Conservation (phyloP, 495 filamentous ascomycete genomes). For the Aspergillus kassunensis region DNA sequence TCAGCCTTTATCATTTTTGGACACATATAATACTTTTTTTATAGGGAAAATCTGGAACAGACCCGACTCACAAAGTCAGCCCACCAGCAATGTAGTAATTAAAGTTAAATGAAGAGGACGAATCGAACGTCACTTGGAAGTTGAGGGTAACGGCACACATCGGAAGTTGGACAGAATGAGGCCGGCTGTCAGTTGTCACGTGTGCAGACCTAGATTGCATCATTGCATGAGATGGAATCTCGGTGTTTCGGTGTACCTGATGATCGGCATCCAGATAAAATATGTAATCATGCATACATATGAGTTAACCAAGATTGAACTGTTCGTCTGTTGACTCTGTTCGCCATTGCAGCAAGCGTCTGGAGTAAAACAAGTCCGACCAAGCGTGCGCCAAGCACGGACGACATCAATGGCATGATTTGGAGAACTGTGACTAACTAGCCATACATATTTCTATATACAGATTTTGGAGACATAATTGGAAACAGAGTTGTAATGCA, state of each 20-base stretch:
- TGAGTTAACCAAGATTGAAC: neutral
- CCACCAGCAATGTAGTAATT: neutral
- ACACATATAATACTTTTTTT: too few relatives aligned
- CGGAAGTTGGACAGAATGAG: slow-evolving; percentile 7
- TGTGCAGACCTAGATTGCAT: neutral
- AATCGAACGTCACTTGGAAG: neutral
- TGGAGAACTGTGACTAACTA: too few relatives aligned
- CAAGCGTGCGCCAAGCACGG: neutral
- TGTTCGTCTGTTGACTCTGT: neutral
- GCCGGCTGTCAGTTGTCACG: slow-evolving; percentile 5
- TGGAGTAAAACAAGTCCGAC: neutral
- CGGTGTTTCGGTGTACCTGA: too few relatives aligned
- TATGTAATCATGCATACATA: too few relatives aligned
- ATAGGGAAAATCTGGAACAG: too few relatives aligned
- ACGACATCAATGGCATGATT: neutral
- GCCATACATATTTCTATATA: neutral
- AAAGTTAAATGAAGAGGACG: neutral
- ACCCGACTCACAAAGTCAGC: neutral
- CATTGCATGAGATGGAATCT: too few relatives aligned
- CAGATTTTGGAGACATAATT: too few relatives aligned
- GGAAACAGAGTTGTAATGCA: too few relatives aligned
- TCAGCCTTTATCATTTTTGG: too few relatives aligned
- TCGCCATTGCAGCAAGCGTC: neutral
- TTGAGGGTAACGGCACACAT: slow-evolving; percentile 10
- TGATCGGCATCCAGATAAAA: neutral